Evolutionary conservation across 2,329 filamentous ascomycete species (phyloP).

Genomic region (Nectriaceae sp.): DNA sequence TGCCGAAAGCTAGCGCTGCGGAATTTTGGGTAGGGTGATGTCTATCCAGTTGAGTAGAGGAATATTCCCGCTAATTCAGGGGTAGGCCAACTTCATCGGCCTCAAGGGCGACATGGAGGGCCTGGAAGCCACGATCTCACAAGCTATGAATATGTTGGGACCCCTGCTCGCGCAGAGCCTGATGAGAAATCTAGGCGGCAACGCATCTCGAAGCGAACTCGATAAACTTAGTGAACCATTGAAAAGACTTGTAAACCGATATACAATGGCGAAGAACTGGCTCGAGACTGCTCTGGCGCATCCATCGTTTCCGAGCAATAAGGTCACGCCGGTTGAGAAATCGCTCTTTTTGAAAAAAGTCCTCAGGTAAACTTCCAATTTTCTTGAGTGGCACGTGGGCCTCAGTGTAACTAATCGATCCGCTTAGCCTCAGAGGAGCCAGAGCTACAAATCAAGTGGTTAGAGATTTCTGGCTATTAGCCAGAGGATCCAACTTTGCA

Average conservation of each 20-base stretch:
- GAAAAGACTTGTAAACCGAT: slow-evolving; percentile 64
- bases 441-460: slow-evolving; percentile 67
- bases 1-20: slow-evolving; percentile 73
- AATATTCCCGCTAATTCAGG: slow-evolving; percentile 2
- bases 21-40: slow-evolving; percentile 68
- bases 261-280: slow-evolving; percentile 61
- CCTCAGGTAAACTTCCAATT: slow-evolving; percentile 48
- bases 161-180: slow-evolving; percentile 61
- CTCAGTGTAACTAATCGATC: background rate
- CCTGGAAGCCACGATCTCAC: slow-evolving; percentile 46
- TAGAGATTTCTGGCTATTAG: slow-evolving; percentile 72
- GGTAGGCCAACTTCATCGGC: slow-evolving; percentile 54
- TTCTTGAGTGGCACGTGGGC: background rate
- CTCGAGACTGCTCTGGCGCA: slow-evolving; percentile 60
- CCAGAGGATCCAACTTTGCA: slow-evolving; percentile 61
- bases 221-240: slow-evolving; percentile 71
- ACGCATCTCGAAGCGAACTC: slow-evolving; percentile 70
- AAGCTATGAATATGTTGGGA: slow-evolving; percentile 60
- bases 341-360: slow-evolving; percentile 66
- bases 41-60: background rate
- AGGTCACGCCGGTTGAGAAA: slow-evolving; percentile 62
- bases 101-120: slow-evolving; percentile 45
- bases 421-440: slow-evolving; percentile 60
- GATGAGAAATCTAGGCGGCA: slow-evolving; percentile 67
- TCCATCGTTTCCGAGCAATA: slow-evolving; percentile 59